Evolutionary conservation across 164 flowering plant species (phyloP).

Genomic region (Piper longum): DNA sequence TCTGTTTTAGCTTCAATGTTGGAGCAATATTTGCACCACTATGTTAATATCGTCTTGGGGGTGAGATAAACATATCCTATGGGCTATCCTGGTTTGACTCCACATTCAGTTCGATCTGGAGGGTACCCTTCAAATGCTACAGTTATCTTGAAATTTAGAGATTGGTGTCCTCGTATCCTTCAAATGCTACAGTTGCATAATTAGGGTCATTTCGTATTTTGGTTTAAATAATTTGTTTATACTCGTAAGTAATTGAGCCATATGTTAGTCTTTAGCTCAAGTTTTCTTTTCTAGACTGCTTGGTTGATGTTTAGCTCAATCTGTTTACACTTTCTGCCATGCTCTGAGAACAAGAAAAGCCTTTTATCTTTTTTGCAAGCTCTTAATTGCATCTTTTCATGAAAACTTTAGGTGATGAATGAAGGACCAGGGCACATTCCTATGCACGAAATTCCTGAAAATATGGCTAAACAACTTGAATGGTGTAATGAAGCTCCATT

Average conservation of each 20-base stretch:
- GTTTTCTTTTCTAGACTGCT: too few relatives aligned
- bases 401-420: slow-evolving; percentile 78
- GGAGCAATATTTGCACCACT: background rate
- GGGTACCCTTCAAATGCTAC: too few relatives aligned
- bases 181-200: too few relatives aligned
- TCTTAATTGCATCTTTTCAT: background rate
- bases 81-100: background rate
- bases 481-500: slow-evolving; percentile 99
- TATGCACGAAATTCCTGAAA: slow-evolving; percentile 96
- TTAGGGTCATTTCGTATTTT: too few relatives aligned
- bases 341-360: background rate
- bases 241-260: too few relatives aligned
- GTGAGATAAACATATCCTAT: background rate
- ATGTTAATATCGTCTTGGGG: background rate
- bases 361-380: background rate
- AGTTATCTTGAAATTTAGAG: too few relatives aligned
- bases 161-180: too few relatives aligned
- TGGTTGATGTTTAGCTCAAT: too few relatives aligned
- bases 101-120: too few relatives aligned
- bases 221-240: too few relatives aligned
- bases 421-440: slow-evolving; percentile 99
- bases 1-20: background rate
- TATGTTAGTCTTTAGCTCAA: too few relatives aligned
- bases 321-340: too few relatives aligned
- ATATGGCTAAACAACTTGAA: slow-evolving; percentile 94